phyloP scores from a whole-genome alignment of 2,329 filamentous ascomycete species.

The Fusarium proliferatum region DNA sequence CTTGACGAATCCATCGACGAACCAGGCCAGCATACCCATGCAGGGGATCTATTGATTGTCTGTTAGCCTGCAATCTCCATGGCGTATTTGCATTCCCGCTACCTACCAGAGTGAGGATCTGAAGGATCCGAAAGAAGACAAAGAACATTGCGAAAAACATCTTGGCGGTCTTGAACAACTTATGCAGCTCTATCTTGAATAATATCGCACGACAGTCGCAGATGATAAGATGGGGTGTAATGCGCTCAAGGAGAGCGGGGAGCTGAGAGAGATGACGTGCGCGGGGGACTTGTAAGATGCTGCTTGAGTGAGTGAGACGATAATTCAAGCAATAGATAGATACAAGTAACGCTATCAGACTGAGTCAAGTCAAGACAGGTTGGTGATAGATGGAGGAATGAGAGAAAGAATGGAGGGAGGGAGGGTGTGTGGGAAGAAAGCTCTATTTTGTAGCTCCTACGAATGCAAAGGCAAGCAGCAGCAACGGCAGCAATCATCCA shows the following conservation, averaged over 20 bases:
- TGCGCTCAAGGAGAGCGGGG: constrained; percentile 1
- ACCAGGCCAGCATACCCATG: constrained; percentile 75
- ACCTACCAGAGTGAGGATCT: constrained; percentile 70
- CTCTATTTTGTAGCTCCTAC: constrained; percentile 30
- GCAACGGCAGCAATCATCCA: neutral
- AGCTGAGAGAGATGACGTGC: constrained; percentile 10
- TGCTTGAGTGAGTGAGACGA: neutral
- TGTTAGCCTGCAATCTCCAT: neutral
- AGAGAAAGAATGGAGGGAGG: neutral
- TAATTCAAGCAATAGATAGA: neutral
- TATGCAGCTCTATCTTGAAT: neutral
- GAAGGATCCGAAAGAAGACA: constrained; percentile 69
- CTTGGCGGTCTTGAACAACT: constrained; percentile 41
- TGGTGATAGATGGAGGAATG: constrained; percentile 2
- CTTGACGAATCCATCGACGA: constrained; percentile 69
- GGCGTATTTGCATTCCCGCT: neutral
- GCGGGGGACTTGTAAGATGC: constrained; percentile 16
- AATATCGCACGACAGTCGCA: neutral
- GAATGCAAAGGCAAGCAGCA: neutral
- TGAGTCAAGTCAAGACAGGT: neutral
- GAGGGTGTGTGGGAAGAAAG: constrained; percentile 29
- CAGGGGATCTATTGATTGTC: constrained; percentile 64
- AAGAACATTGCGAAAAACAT: constrained; percentile 75
- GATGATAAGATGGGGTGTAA: neutral
- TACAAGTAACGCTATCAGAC: constrained; percentile 1